Conservation (phyloP, 345 rosid genomes). For the Jatropha curcas region DNA sequence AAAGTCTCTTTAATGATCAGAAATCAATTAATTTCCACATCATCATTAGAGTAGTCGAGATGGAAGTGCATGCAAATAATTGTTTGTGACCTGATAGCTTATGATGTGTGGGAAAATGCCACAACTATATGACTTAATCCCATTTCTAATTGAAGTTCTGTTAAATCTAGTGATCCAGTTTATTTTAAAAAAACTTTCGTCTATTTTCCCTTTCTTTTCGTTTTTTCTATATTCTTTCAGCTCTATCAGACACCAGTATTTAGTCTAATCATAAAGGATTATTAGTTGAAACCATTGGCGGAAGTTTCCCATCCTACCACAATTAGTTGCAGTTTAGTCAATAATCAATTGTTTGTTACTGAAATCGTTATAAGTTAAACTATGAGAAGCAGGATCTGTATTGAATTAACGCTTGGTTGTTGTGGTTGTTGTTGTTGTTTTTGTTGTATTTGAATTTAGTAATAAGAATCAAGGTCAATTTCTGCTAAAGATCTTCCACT, state of each 20-base stretch:
- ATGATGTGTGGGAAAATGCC: not conserved
- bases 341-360: not conserved
- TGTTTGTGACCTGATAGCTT: not conserved
- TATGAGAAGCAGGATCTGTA: not conserved
- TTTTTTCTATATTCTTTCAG: too few relatives aligned
- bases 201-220: too few relatives aligned
- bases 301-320: not conserved
- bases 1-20: not conserved
- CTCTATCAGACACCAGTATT: too few relatives aligned
- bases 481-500: not conserved
- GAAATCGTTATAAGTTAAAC: not conserved
- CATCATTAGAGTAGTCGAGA: not conserved
- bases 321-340: not conserved
- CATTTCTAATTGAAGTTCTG: not conserved
- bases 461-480: not conserved
- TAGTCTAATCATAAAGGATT: too few relatives aligned
- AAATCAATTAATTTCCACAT: not conserved
- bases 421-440: too few relatives aligned
- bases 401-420: too few relatives aligned
- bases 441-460: not conserved
- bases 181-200: too few relatives aligned
- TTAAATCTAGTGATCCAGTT: not conserved
- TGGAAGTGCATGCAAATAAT: not conserved
- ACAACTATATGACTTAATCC: not conserved
- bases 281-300: not conserved